Percentiles rank a stretch among this genome's conserved stretches.
These are phyloP conservation scores for Dipteronia dyeriana DNA, from an alignment of 345 rosid genomes.

Conservation along the genomic window DNA sequence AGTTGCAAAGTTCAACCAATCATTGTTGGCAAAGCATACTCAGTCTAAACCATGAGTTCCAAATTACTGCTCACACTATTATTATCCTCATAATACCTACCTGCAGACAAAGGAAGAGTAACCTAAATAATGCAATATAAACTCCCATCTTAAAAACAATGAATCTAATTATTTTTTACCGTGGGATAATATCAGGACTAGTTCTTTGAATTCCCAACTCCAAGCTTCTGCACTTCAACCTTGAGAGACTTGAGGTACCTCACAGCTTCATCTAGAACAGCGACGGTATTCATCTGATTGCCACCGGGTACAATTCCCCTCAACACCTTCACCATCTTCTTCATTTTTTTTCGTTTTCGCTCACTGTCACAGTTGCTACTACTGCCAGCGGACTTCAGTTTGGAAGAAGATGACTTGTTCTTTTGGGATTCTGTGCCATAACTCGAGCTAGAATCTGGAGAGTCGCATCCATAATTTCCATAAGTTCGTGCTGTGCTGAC, in stretches of 20 bases:
- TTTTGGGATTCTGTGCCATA: constrained; percentile 41
- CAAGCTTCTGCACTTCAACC: constrained; percentile 73
- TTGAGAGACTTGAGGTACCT: constrained; percentile 79
- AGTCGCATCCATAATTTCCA: constrained; percentile 45
- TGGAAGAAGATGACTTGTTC: constrained; percentile 35
- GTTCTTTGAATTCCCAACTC: constrained; percentile 48
- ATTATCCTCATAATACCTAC: constrained; percentile 13
- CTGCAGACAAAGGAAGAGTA: constrained; percentile 7
- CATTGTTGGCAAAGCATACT: background rate
- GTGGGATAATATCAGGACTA: constrained; percentile 31
- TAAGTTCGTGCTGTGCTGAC: constrained; percentile 68
- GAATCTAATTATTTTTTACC: background rate
- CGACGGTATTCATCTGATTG: constrained; percentile 66
- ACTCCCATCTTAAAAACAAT: background rate
- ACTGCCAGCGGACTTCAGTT: constrained; percentile 38
- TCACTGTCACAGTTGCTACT: constrained; percentile 45
- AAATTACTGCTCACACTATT: background rate
- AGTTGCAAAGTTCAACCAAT: background rate
- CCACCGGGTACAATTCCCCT: constrained; percentile 78
- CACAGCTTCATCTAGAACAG: constrained; percentile 83
- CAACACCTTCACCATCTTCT: constrained; percentile 73
- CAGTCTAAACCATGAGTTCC: background rate
- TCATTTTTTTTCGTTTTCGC: constrained; percentile 63
- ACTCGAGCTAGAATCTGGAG: constrained; percentile 60
- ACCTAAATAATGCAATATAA: background rate